Evolutionary conservation across 148 eudicot genomes (phyloP).

Genomic region (Tetragonia tetragonoides): DNA sequence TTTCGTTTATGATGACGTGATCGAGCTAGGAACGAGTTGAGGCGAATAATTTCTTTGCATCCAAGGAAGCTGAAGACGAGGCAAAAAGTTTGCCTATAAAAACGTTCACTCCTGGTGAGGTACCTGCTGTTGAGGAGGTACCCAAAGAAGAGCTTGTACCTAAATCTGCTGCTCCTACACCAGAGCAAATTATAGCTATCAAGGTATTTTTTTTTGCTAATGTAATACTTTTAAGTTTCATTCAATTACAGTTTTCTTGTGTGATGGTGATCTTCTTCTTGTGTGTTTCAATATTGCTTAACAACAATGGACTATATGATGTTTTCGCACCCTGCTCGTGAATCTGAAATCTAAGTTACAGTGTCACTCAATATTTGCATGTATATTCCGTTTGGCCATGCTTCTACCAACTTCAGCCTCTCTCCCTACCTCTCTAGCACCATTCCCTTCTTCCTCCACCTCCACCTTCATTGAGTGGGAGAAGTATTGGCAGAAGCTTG

Average conservation of each 20-base stretch:
- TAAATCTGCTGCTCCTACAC: slow-evolving; percentile 80
- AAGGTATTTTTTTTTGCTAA: slow-evolving; percentile 50
- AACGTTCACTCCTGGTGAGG: slow-evolving; percentile 63
- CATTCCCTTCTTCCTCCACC: too few species aligned
- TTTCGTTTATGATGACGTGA: slow-evolving; percentile 1
- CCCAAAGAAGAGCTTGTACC: slow-evolving; percentile 64
- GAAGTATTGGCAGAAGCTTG: too few species aligned
- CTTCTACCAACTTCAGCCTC: too few species aligned
- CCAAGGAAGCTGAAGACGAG: slow-evolving; percentile 88
- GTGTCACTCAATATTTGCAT: too few species aligned
- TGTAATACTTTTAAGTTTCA: not conserved
- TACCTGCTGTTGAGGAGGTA: slow-evolving; percentile 43
- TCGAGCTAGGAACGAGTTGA: slow-evolving; percentile 66
- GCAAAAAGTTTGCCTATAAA: slow-evolving; percentile 61
- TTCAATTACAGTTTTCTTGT: not conserved
- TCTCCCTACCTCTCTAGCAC: too few species aligned
- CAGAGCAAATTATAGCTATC: slow-evolving; percentile 92
- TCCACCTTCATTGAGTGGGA: too few species aligned
- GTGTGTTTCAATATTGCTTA: not conserved
- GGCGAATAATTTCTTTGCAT: slow-evolving; percentile 73
- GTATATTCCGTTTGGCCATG: too few species aligned
- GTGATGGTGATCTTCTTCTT: not conserved
- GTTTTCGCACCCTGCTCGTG: too few species aligned
- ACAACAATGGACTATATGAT: too few species aligned
- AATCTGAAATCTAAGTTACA: too few species aligned